Conservation (phyloP, 345 rosid species). For the Gossypium turneri region DNA sequence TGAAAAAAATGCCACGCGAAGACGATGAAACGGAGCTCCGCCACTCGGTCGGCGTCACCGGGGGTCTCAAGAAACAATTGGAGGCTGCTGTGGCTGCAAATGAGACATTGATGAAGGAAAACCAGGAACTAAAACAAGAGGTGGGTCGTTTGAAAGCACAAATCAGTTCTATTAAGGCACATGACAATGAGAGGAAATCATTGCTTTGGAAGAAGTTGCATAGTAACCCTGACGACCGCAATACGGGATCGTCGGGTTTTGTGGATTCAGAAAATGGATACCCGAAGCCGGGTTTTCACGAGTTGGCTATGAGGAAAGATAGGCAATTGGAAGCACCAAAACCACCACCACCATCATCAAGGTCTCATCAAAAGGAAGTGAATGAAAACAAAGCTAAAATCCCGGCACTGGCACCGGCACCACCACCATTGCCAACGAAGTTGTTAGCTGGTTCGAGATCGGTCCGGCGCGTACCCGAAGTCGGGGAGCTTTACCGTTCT, state of each 20-base stretch:
- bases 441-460: slow-evolving; percentile 42
- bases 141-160: slow-evolving; percentile 62
- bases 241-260: slow-evolving; percentile 35
- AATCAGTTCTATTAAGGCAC: slow-evolving; percentile 64
- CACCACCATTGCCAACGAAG: slow-evolving; percentile 71
- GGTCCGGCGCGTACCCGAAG: slow-evolving; percentile 76
- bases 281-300: slow-evolving; percentile 23
- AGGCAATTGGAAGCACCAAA: slow-evolving; percentile 26
- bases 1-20: slow-evolving; percentile 39
- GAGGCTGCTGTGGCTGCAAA: slow-evolving; percentile 52
- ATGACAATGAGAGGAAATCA: slow-evolving; percentile 80
- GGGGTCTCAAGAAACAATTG: slow-evolving; percentile 49
- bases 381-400: slow-evolving; percentile 24
- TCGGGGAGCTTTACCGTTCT: slow-evolving; percentile 74
- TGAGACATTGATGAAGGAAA: slow-evolving; percentile 69
- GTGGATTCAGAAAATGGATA: slow-evolving; percentile 23
- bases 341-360: slow-evolving; percentile 29
- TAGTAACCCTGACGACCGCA: slow-evolving; percentile 39
- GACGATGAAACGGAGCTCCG: slow-evolving; percentile 42
- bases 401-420: slow-evolving; percentile 55
- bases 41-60: slow-evolving; percentile 22
- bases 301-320: slow-evolving; percentile 23
- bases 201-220: slow-evolving; percentile 90
- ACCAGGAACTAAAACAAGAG: slow-evolving; percentile 67
- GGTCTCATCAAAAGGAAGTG: slow-evolving; percentile 23